Conservation (phyloP, 2,329 filamentous ascomycete genomes). For the Fusarium bulbicola region DNA sequence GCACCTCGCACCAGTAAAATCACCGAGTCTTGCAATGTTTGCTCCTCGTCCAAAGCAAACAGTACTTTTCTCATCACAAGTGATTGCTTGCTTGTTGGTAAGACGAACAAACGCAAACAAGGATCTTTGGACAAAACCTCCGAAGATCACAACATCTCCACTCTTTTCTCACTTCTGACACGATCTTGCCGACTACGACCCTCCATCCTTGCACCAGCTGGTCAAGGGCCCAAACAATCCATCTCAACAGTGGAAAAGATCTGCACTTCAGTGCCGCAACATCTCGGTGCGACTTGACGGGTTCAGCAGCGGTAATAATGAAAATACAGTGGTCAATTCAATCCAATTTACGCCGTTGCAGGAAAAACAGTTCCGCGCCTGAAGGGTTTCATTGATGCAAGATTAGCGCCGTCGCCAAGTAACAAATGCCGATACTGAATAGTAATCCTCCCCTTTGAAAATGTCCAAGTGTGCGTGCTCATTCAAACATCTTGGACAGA, state of each 20-base stretch:
- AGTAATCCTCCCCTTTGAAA: background rate
- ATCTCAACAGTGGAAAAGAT: background rate
- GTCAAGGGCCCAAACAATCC: background rate
- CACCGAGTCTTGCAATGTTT: background rate
- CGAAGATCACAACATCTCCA: background rate
- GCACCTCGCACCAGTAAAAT: background rate
- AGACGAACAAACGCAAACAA: background rate
- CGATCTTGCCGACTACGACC: constrained; percentile 13
- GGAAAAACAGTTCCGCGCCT: background rate
- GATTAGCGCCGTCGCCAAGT: constrained; percentile 4
- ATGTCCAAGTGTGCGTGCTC: no score
- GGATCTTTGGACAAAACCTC: background rate
- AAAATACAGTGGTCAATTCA: background rate
- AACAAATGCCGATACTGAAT: constrained; percentile 2
- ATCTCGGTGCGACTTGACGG: background rate
- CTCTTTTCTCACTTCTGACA: background rate
- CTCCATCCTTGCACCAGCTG: constrained; percentile 1
- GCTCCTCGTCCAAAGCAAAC: background rate
- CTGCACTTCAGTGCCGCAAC: constrained; percentile 19
- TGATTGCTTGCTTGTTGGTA: background rate
- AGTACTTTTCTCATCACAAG: background rate
- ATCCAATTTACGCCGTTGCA: background rate
- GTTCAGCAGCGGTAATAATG: background rate
- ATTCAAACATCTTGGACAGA: constrained; percentile 49
- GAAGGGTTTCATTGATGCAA: background rate